Base-by-base conservation (phyloP, 352 stramenopile species). In the Hyaloperonospora brassicae region DNA sequence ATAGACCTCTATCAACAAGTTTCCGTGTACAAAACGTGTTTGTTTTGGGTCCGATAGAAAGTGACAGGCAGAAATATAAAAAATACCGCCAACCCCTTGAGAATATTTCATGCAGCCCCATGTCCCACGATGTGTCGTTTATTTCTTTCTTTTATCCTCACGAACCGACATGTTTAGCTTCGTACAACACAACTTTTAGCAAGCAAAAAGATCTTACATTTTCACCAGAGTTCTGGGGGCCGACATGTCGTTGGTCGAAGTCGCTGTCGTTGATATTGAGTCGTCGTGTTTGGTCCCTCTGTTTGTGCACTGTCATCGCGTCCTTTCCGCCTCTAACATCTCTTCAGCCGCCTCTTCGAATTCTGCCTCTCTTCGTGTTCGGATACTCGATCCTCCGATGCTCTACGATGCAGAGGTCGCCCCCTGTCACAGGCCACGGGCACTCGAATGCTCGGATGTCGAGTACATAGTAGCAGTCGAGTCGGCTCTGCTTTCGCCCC, bases 401-500 rank as follows among this genome's bases (percentile, higher is more conserved):
- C 50, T 80, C 31, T 80, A 62, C 52, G 50, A 55, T 22, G 55
- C 57, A 6, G 41, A 71, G 2, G 55, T 85, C 24, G 42, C 62
- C 0, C 54, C 66, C 10, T 25, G 27, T 50, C 56, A 85, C 47
- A 80, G 77, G 36, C 74, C 72, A 0, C 57, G 42, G 10, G 70
- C 72, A 11, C 64, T 85, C 25, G 61, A 74, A 44, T 85, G 74
- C 55, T 70, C 70, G 0, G 47, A 52, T 0, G 21, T 12, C 6
- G 64, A 70, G 31, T 85, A 70, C 40, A 47, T 81, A n/a, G n/a
- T 27, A 24, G 55, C 55, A 3, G 54, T 80, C 17, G 62, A 75
- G 43, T 21, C 13, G 10, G 57, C 51, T 1, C 58, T 74, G 14
- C 57, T 44, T 5, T 17, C 39, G n/a, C 24, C 39, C 21, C 23